Conservation (phyloP, 345 rosid species). For the Corchorus olitorius region DNA sequence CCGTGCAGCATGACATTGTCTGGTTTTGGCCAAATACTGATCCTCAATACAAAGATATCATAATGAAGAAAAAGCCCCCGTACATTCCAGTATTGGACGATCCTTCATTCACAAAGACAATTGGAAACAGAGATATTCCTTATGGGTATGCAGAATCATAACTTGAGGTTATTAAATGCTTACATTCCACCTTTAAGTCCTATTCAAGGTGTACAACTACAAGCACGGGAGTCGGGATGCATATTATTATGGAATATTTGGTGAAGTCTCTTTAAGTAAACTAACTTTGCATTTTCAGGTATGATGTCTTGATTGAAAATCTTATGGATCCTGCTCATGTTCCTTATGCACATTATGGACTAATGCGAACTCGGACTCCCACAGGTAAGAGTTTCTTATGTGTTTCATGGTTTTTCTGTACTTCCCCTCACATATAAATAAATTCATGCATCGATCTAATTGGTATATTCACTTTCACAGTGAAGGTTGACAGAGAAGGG, state of each 20-base stretch:
- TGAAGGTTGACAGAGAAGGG: slow-evolving; percentile 83
- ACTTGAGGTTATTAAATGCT: neutral
- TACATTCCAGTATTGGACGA: slow-evolving; percentile 74
- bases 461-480: slow-evolving; percentile 36
- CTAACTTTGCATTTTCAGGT: slow-evolving; percentile 46
- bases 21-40: slow-evolving; percentile 96
- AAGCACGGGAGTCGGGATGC: neutral
- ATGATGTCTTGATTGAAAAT: slow-evolving; percentile 80
- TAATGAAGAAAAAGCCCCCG: slow-evolving; percentile 68
- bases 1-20: slow-evolving; percentile 72
- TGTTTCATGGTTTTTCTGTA: neutral
- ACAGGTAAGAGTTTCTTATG: slow-evolving; percentile 38
- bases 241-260: neutral
- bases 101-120: slow-evolving; percentile 61
- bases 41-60: slow-evolving; percentile 66
- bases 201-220: neutral
- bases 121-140: slow-evolving; percentile 77
- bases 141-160: slow-evolving; percentile 56
- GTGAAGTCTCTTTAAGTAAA: neutral
- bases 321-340: slow-evolving; percentile 97
- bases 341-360: slow-evolving; percentile 85
- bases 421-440: neutral
- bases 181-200: neutral
- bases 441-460: neutral
- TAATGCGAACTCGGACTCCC: slow-evolving; percentile 48